Percentiles rank a stretch among this genome's conserved stretches.
phyloP scores from a whole-genome alignment of 1,139 yeast species.

The Candida labiduridarum region DNA sequence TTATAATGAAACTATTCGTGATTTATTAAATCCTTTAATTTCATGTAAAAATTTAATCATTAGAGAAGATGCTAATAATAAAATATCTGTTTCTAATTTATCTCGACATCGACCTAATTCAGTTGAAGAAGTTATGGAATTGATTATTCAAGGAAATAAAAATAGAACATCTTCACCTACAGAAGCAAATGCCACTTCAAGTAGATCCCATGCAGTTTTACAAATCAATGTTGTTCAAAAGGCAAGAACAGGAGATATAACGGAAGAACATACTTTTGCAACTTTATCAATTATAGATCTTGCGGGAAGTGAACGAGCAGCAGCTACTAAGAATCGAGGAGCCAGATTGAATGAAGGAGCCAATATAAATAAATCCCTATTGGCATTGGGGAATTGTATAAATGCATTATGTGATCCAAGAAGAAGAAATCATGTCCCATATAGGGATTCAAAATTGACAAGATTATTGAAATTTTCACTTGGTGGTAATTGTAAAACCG shows the following conservation, averaged over 20 bases:
- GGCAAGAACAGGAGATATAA: slow-evolving; percentile 62
- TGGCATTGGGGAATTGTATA: slow-evolving; percentile 92
- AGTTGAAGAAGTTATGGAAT: slow-evolving; percentile 80
- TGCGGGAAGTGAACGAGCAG: slow-evolving; percentile 95
- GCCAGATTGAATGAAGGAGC: slow-evolving; percentile 86
- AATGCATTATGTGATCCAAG: slow-evolving; percentile 83
- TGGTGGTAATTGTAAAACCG: slow-evolving; percentile 95
- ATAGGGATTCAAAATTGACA: slow-evolving; percentile 86
- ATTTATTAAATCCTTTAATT: slow-evolving; percentile 64
- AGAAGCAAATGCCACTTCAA: slow-evolving; percentile 86
- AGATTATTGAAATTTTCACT: slow-evolving; percentile 82
- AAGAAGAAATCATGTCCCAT: slow-evolving; percentile 77
- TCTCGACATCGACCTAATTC: slow-evolving; percentile 63
- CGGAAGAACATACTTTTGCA: slow-evolving; percentile 72
- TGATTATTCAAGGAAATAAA: slow-evolving; percentile 69
- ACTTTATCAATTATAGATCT: slow-evolving; percentile 85
- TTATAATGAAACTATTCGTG: slow-evolving; percentile 86
- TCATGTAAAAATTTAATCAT: slow-evolving; percentile 51
- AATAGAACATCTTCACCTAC: slow-evolving; percentile 87
- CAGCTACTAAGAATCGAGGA: slow-evolving; percentile 84
- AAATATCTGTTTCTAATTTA: slow-evolving; percentile 75
- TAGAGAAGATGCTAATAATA: slow-evolving; percentile 70
- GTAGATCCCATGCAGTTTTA: slow-evolving; percentile 90
- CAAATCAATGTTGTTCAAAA: slow-evolving; percentile 74
- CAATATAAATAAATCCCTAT: slow-evolving; percentile 80